Base-by-base conservation (phyloP, 2,329 filamentous ascomycete genomes). In the Arthrobotrys pseudoclavata region DNA sequence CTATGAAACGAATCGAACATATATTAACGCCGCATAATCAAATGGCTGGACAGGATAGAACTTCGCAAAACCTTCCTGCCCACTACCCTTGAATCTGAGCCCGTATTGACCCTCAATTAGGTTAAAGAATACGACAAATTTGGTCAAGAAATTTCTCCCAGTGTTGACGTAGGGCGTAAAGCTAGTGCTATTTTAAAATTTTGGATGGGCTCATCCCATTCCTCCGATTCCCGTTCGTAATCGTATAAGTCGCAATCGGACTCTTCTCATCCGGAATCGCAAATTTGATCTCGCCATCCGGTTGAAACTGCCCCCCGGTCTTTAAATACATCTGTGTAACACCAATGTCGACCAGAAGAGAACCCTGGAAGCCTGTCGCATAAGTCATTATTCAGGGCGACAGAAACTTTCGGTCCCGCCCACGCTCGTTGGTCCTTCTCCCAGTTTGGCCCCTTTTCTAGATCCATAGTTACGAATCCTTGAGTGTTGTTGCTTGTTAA, bases 221-320 rank as follows among this genome's bases (percentile, higher is more conserved):
- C 50, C 50, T 55, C 45, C 13, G 57, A 31, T 5, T 18, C 15
- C 50, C 29, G 62, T 34, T 26, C 29, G 31, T 31, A 47, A 45
- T 52, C 34, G 34, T 40, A 18, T 70, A 62, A 63, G 29, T 61
- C 34, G 42, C 50, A 29, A 64, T 15, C 26, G 47, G 60, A 15
- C 52, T 50, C 15, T 55, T 40, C 18, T 24, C 69, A 64, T 71
- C 31, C 48, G 52, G 66, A 37, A 69, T 69, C n/a, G 52, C 66
- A 37, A 69, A 47, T 24, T 24, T 61, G 37, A 69, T 50, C 12
- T n/a, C 22, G 15, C 61, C 52, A 18, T 20, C 31, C 1, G 57
- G 15, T 40, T 69, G 20, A 26, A 69, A 69, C 31, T 69, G 34
- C 15, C 31, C 20, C 29, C 64, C 48, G 13, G 50, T 34, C 29